These are phyloP conservation scores for Trichoderma reesei DNA, from an alignment of 495 filamentous ascomycete species.

Conservation along the genomic window DNA sequence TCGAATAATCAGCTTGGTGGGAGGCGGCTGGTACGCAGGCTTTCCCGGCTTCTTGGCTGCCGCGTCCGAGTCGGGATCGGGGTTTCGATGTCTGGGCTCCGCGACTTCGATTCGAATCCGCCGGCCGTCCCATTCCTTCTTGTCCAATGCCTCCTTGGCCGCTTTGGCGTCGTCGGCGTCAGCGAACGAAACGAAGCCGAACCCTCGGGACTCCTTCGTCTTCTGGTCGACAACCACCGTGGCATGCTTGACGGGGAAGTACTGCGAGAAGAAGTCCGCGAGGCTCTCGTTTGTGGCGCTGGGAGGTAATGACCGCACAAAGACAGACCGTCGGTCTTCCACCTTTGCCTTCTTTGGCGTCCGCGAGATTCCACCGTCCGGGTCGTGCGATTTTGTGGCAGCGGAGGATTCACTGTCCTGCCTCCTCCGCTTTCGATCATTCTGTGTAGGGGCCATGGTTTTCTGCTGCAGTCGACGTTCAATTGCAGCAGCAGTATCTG, in stretches of 20 bases:
- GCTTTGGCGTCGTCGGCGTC: constrained; percentile 80
- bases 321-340: constrained; percentile 59
- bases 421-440: constrained; percentile 25
- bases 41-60: constrained; percentile 41
- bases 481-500: background rate
- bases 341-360: constrained; percentile 33
- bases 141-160: constrained; percentile 70
- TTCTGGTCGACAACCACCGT: constrained; percentile 70
- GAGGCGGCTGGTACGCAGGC: constrained; percentile 31
- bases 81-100: constrained; percentile 69
- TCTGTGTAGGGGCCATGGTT: background rate
- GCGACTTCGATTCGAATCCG: constrained; percentile 81
- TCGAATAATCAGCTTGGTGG: constrained; percentile 82
- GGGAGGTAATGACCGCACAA: constrained; percentile 76
- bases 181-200: constrained; percentile 93
- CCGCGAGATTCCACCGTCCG: background rate
- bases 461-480: background rate
- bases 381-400: background rate
- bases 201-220: constrained; percentile 81
- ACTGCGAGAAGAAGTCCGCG: constrained; percentile 81
- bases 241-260: constrained; percentile 89
- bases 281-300: constrained; percentile 72
- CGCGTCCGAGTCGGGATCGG: constrained; percentile 30
- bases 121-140: constrained; percentile 60
- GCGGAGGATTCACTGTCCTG: constrained; percentile 14